Evolutionary conservation across 2,329 filamentous ascomycete species (phyloP), one percentile per base, ranked within the genome.

Genomic region (Exophiala sp.): DNA sequence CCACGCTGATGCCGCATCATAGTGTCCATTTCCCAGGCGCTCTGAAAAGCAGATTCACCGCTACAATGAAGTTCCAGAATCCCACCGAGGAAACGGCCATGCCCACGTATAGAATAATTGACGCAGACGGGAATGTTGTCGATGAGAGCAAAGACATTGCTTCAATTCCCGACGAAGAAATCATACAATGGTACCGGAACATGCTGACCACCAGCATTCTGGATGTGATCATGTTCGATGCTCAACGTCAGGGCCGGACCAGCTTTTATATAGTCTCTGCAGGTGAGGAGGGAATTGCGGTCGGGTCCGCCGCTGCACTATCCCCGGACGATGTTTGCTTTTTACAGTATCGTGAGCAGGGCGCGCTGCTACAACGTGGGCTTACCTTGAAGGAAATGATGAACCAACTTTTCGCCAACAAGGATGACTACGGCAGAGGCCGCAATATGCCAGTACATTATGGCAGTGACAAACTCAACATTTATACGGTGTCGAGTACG

Each of bases 391-490:
- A 83, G 41, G 82, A 97, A 52, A 97, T 97, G 64, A 97, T 98
- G 93, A 85, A 81, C 61, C 93, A 98, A 67, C 72, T 98, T 7
- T 96, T 97, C 70, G 82, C 90, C 16, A 97, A 95, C 64, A 78
- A 74, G 47, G 80, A 88, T 56, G 93, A 98, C 61, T 68, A 76
- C 0, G 90, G 91, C 1, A 79, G 77, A 53, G 93, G 90, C 1
- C 81, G 91, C 56, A 97, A 95, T 63, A 98, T 98, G 93, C 93
- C 93, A 0, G 87, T 97, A 11, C 93, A 98, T 69, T 98, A 97
- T 63, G 59, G 59, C 30, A 89, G 85, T 66, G 80, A 77, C 50
- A 82, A 87, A 57, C 74, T 94, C 50, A 88, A 95, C 60, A 89
- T 95, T 82, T 87, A 94, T 67, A 90, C 89, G 3, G 86, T 95